phyloP scores from a whole-genome alignment of 2,329 filamentous ascomycete genomes.

The Madurella fahalii region DNA sequence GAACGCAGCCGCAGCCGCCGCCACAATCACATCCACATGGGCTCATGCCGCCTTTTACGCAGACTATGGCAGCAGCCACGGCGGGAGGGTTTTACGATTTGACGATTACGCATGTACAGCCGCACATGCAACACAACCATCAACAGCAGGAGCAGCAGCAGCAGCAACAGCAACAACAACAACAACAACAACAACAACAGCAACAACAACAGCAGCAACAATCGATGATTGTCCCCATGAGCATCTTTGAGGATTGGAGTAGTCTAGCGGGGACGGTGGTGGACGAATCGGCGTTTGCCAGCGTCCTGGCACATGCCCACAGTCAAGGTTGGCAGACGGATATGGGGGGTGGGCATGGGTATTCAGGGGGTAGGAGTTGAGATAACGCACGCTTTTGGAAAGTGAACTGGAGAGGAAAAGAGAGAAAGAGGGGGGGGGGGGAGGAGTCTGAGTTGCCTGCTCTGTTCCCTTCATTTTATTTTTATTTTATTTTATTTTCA shows the following conservation, averaged over 20 bases:
- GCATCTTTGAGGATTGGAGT: constrained; percentile 26
- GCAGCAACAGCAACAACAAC: constrained; percentile 1
- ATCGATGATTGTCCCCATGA: constrained; percentile 7
- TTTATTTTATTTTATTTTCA: no score
- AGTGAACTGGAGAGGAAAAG: no score
- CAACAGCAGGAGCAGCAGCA: neutral
- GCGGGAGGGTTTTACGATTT: constrained; percentile 18
- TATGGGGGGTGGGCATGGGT: constrained; percentile 1
- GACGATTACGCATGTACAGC: constrained; percentile 15
- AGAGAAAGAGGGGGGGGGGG: no score
- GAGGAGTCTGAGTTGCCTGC: no score
- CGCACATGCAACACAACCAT: constrained; percentile 16
- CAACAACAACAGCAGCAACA: constrained; percentile 4
- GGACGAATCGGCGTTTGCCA: constrained; percentile 24
- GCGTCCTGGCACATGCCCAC: constrained; percentile 5
- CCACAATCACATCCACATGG: constrained; percentile 5
- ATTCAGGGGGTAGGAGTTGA: neutral
- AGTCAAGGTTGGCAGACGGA: constrained; percentile 17
- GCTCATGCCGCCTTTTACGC: constrained; percentile 12
- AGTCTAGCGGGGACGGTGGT: constrained; percentile 24
- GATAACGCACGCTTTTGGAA: no score
- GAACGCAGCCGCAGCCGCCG: neutral
- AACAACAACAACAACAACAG: constrained; percentile 3
- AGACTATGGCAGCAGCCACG: constrained; percentile 10
- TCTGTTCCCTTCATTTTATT: no score